Evolutionary conservation across 371 early-diverging fungal species (phyloP).

Genomic region (Parasitella parasitica): DNA sequence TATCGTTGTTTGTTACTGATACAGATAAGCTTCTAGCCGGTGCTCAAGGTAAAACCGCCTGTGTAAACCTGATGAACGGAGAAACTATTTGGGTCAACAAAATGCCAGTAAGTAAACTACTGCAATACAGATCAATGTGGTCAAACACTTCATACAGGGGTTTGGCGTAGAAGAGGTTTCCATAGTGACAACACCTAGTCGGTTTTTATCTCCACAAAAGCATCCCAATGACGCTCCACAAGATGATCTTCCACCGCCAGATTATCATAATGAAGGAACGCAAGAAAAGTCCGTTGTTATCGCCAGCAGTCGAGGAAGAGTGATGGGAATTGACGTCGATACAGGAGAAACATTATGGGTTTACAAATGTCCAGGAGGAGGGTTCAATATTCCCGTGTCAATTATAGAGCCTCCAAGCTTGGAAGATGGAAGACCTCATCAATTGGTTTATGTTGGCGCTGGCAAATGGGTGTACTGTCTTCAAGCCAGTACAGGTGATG

Average conservation of each 20-base stretch:
- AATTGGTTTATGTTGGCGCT: slow-evolving; percentile 23
- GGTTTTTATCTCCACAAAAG: slow-evolving; percentile 9
- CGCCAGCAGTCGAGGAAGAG: slow-evolving; percentile 22
- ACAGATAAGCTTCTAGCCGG: slow-evolving; percentile 21
- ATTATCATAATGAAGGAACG: neutral
- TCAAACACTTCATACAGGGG: slow-evolving; percentile 5
- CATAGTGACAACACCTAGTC: slow-evolving; percentile 18
- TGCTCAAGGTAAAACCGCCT: slow-evolving; percentile 21
- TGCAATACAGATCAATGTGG: neutral
- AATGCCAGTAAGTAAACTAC: slow-evolving; percentile 29
- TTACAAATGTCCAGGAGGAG: slow-evolving; percentile 31
- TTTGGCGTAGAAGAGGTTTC: slow-evolving; percentile 22
- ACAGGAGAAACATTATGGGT: slow-evolving; percentile 26
- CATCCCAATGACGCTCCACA: neutral
- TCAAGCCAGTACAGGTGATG: slow-evolving; percentile 16
- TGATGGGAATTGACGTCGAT: slow-evolving; percentile 19
- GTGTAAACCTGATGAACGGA: slow-evolving; percentile 25
- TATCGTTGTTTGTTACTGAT: slow-evolving; percentile 36
- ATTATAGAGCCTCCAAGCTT: slow-evolving; percentile 18
- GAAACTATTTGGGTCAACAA: slow-evolving; percentile 29
- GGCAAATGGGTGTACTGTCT: slow-evolving; percentile 30
- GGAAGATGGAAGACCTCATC: neutral
- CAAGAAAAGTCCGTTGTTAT: slow-evolving; percentile 9
- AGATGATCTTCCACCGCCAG: neutral
- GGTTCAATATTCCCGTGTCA: slow-evolving; percentile 23